phyloP scores from a whole-genome alignment of 805 yeast species.

The Kodamaea laetipori region DNA sequence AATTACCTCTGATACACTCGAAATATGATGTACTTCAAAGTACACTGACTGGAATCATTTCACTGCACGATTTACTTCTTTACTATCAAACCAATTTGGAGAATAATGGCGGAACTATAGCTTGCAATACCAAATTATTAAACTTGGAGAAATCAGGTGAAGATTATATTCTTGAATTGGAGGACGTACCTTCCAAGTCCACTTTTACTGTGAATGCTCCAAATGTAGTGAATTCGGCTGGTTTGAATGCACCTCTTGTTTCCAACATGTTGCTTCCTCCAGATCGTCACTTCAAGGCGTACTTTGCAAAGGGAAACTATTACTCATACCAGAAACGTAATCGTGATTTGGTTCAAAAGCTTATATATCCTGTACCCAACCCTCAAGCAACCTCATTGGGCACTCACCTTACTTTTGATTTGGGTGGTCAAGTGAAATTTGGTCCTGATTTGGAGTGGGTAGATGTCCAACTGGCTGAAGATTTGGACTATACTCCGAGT shows the following conservation, averaged over 20 bases:
- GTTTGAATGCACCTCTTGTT: constrained; percentile 70
- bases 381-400: constrained; percentile 75
- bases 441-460: constrained; percentile 93
- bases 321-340: constrained; percentile 54
- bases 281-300: constrained; percentile 57
- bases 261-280: constrained; percentile 69
- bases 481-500: constrained; percentile 51
- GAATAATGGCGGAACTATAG: constrained; percentile 62
- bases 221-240: constrained; percentile 75
- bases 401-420: constrained; percentile 80
- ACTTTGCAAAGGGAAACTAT: constrained; percentile 85
- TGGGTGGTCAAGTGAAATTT: constrained; percentile 76
- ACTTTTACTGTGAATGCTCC: constrained; percentile 50
- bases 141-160: constrained; percentile 22
- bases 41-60: constrained; percentile 82
- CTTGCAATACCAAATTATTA: constrained; percentile 59
- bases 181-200: constrained; percentile 32
- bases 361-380: constrained; percentile 77
- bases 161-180: constrained; percentile 28
- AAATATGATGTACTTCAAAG: constrained; percentile 63
- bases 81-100: constrained; percentile 59
- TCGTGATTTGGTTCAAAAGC: constrained; percentile 37
- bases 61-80: constrained; percentile 75
- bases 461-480: constrained; percentile 33
- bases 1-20: constrained; percentile 72